Evolutionary conservation across 768 basidiomycete genomes (phyloP).

Genomic region (Boletus sp.): DNA sequence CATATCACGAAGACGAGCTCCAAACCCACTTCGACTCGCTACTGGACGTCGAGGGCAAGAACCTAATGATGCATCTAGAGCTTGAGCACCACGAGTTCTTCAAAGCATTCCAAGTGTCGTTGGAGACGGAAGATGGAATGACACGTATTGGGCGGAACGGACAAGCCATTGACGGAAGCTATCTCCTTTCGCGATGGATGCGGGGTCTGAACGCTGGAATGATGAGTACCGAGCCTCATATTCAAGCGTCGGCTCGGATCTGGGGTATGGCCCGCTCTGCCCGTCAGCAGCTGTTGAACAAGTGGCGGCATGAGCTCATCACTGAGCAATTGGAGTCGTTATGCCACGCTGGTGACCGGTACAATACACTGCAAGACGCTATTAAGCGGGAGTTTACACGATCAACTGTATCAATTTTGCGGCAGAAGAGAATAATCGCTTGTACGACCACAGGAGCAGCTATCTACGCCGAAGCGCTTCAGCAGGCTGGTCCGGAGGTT

Average conservation of each 20-base stretch:
- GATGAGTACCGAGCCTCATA: constrained; percentile 30
- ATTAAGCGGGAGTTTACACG: constrained; percentile 36
- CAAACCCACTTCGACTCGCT: not conserved
- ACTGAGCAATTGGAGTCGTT: constrained; percentile 34
- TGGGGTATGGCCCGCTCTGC: constrained; percentile 37
- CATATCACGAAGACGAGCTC: constrained; percentile 34
- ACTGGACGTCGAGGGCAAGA: constrained; percentile 26
- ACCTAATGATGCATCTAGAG: constrained; percentile 44
- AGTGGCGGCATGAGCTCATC: constrained; percentile 38
- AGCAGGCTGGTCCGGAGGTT: constrained; percentile 43
- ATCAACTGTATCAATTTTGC: constrained; percentile 34
- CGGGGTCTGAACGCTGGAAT: constrained; percentile 43
- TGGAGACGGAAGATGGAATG: constrained; percentile 41
- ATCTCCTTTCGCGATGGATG: constrained; percentile 50
- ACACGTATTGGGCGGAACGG: constrained; percentile 42
- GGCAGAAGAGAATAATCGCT: constrained; percentile 54
- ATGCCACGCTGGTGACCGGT: constrained; percentile 28
- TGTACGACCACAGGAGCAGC: constrained; percentile 73
- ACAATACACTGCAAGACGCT: constrained; percentile 36
- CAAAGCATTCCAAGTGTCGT: constrained; percentile 44
- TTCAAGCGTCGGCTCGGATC: constrained; percentile 29
- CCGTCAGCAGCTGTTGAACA: constrained; percentile 27
- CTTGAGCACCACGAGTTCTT: constrained; percentile 43
- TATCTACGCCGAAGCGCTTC: constrained; percentile 49
- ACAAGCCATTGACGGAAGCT: constrained; percentile 31